Conservation (phyloP, 2,329 filamentous ascomycete species). For the Talaromyces sp. region DNA sequence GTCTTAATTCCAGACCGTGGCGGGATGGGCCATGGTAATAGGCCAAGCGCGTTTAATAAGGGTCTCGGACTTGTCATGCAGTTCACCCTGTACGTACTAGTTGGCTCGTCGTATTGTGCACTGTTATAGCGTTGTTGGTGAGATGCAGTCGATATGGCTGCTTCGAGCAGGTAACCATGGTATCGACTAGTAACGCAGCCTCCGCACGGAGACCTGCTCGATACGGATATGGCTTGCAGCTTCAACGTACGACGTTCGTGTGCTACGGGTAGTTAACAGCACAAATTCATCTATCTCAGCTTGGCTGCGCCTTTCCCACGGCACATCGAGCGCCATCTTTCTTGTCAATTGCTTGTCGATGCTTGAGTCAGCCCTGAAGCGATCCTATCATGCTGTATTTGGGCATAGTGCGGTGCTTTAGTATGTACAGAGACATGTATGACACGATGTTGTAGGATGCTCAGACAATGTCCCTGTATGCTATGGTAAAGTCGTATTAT, state of each 20-base stretch:
- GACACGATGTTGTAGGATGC: too few relatives aligned
- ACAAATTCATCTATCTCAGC: background rate
- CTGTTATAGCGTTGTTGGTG: background rate
- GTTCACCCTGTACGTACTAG: background rate
- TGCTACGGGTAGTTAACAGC: background rate
- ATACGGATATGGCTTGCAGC: background rate
- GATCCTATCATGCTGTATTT: background rate
- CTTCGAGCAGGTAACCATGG: background rate
- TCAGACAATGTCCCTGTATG: too few relatives aligned
- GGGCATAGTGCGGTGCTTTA: background rate
- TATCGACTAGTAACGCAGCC: background rate
- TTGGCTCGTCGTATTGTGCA: background rate
- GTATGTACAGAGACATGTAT: background rate
- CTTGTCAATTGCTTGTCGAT: constrained; percentile 4
- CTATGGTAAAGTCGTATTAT: background rate
- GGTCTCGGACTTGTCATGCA: background rate
- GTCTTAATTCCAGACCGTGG: background rate
- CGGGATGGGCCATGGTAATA: background rate
- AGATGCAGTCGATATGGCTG: background rate
- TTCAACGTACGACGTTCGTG: too few relatives aligned
- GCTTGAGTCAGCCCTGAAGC: constrained; percentile 1
- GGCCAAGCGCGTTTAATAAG: background rate
- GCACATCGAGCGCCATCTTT: background rate
- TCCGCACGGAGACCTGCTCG: background rate
- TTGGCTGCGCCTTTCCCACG: constrained; percentile 2